These are phyloP conservation scores for Solanum megistacrolobum DNA, from an alignment of 257 asterid genomes.

Conservation along the genomic window DNA sequence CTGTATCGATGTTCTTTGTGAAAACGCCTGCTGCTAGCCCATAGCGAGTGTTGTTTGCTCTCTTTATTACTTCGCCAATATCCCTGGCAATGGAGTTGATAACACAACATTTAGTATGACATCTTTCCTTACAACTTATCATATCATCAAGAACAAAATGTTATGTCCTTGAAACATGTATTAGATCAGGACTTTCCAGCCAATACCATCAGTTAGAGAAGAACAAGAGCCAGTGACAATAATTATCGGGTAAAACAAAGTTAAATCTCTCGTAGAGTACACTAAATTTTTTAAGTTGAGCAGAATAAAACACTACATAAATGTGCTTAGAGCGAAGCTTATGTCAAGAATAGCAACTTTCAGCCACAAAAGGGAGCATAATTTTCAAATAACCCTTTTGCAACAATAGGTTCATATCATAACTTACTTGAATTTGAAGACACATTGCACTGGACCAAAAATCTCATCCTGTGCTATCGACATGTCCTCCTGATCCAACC, in stretches of 20 bases:
- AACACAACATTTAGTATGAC: not conserved
- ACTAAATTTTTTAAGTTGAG: not conserved
- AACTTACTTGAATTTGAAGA: slow-evolving; percentile 70
- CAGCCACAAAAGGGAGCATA: not conserved
- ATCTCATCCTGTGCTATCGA: slow-evolving; percentile 67
- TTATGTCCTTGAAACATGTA: not conserved
- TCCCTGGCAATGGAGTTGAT: slow-evolving; percentile 23
- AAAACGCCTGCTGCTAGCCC: slow-evolving; percentile 86
- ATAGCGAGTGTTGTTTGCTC: slow-evolving; percentile 54
- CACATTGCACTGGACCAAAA: slow-evolving; percentile 72
- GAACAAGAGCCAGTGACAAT: not conserved
- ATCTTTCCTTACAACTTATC: not conserved
- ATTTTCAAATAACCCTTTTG: not conserved
- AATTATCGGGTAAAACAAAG: not conserved
- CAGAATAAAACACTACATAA: not conserved
- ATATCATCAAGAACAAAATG: not conserved
- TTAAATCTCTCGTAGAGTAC: not conserved
- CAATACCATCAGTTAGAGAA: not conserved
- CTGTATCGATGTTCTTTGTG: slow-evolving; percentile 45
- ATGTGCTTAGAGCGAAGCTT: not conserved
- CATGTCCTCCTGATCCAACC: slow-evolving; percentile 48
- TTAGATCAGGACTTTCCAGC: not conserved
- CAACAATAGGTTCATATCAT: not conserved
- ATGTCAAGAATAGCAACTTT: not conserved
- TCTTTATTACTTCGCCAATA: slow-evolving; percentile 47